phyloP scores from a whole-genome alignment of 2,329 filamentous ascomycete species.

The Pseudocercospora eumusae region DNA sequence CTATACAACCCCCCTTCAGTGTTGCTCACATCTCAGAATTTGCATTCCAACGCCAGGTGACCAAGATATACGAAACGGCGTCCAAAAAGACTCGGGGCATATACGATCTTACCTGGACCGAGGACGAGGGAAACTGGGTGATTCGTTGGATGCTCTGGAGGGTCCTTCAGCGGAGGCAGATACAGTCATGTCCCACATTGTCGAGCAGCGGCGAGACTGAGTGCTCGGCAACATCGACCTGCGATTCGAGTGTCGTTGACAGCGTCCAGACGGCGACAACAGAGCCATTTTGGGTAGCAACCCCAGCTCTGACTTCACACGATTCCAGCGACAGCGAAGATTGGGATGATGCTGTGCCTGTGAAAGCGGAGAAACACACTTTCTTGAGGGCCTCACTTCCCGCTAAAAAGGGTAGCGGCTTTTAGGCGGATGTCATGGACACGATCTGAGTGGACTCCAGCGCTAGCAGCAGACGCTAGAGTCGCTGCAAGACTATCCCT shows the following conservation, averaged over 20 bases:
- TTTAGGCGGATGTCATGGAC: constrained; percentile 1
- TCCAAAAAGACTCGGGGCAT: constrained; percentile 24
- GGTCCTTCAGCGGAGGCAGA: constrained; percentile 20
- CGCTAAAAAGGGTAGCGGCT: neutral
- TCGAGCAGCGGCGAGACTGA: constrained; percentile 25
- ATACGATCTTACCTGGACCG: constrained; percentile 25
- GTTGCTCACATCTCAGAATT: constrained; percentile 26
- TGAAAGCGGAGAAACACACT: neutral
- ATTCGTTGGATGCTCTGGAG: constrained; percentile 31
- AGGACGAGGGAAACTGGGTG: constrained; percentile 27
- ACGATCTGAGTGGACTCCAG: neutral
- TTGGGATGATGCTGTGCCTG: neutral
- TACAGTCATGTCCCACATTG: constrained; percentile 9
- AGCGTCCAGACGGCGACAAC: constrained; percentile 2
- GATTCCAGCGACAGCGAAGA: constrained; percentile 24
- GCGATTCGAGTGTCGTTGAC: constrained; percentile 14
- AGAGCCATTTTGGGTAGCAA: constrained; percentile 8
- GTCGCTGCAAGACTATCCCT: neutral
- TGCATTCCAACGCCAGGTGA: constrained; percentile 26
- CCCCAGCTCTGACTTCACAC: neutral
- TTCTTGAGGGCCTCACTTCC: neutral
- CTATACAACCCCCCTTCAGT: constrained; percentile 23
- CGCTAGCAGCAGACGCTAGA: neutral
- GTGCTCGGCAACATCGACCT: constrained; percentile 21
- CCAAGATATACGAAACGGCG: constrained; percentile 24